Conservation (phyloP, 2,329 filamentous ascomycete genomes). For the Talaromyces sp. region DNA sequence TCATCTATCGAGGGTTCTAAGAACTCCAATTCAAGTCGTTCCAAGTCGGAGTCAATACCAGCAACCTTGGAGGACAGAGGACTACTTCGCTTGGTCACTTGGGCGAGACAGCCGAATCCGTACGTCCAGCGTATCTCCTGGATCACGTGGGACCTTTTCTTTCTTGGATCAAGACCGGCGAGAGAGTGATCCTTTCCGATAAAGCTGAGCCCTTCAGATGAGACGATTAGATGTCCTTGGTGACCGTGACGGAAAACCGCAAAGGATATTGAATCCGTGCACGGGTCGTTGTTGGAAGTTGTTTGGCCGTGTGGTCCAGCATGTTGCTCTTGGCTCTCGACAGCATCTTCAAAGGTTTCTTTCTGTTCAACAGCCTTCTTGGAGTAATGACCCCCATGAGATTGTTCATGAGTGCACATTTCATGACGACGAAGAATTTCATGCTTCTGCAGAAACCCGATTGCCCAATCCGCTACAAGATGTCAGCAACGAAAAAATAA, state of each 20-base stretch:
- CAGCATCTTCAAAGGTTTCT: slow-evolving; percentile 7
- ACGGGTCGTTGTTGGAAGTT: neutral
- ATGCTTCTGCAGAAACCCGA: slow-evolving; percentile 10
- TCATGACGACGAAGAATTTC: slow-evolving; percentile 11
- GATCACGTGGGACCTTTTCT: neutral
- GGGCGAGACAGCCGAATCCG: slow-evolving; percentile 2
- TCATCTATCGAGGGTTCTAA: neutral
- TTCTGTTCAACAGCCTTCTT: neutral
- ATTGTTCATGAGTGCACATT: neutral
- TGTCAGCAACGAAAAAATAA: neutral
- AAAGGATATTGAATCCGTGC: neutral
- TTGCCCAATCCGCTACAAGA: slow-evolving; percentile 12
- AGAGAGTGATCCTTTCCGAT: slow-evolving; percentile 7
- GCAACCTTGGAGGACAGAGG: slow-evolving; percentile 1
- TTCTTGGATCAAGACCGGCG: neutral
- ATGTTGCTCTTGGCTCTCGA: neutral
- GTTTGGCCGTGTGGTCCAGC: neutral
- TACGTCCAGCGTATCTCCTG: slow-evolving; percentile 10
- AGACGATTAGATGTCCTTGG: slow-evolving; percentile 8
- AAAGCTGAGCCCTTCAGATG: slow-evolving; percentile 8
- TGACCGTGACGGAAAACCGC: slow-evolving; percentile 2
- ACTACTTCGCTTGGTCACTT: slow-evolving; percentile 6
- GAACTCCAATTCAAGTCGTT: slow-evolving; percentile 8
- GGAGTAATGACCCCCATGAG: neutral
- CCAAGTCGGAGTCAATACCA: slow-evolving; percentile 1